phyloP scores from a whole-genome alignment of 257 asterid genomes.

The Solanum pennellii region DNA sequence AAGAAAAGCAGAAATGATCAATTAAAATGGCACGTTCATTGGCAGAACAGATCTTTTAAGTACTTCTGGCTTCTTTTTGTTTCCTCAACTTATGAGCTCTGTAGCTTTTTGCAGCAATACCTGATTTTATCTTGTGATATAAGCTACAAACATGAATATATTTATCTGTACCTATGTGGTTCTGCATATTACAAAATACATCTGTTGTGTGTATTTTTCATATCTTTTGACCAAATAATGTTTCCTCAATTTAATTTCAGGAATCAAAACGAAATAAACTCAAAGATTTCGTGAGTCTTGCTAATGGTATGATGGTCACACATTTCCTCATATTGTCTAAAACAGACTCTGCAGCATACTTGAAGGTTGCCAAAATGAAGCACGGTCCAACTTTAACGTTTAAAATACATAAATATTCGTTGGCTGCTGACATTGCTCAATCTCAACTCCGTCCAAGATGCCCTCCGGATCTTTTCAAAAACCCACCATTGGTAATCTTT shows the following conservation, averaged over 20 bases:
- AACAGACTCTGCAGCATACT: constrained; percentile 58
- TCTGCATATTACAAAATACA: background rate
- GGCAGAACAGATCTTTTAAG: background rate
- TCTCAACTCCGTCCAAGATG: constrained; percentile 79
- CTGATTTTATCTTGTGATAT: background rate
- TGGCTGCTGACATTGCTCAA: constrained; percentile 68
- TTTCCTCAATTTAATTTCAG: constrained; percentile 19
- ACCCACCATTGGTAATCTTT: constrained; percentile 71
- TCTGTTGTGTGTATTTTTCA: background rate
- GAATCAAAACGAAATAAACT: constrained; percentile 79
- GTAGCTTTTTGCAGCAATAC: background rate
- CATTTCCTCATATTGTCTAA: constrained; percentile 85
- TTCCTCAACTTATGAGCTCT: background rate
- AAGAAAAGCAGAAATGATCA: background rate
- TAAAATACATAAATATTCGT: constrained; percentile 65
- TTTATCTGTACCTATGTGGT: background rate
- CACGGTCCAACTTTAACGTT: constrained; percentile 91
- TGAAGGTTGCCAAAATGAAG: constrained; percentile 49
- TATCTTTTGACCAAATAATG: background rate
- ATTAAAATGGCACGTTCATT: background rate
- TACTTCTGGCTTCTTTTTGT: background rate
- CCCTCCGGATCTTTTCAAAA: constrained; percentile 65
- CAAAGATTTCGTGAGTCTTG: constrained; percentile 70
- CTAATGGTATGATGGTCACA: constrained; percentile 90
- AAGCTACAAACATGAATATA: background rate